phyloP scores from a whole-genome alignment of 257 asterid species.

The Nicotiana benthamiana region DNA sequence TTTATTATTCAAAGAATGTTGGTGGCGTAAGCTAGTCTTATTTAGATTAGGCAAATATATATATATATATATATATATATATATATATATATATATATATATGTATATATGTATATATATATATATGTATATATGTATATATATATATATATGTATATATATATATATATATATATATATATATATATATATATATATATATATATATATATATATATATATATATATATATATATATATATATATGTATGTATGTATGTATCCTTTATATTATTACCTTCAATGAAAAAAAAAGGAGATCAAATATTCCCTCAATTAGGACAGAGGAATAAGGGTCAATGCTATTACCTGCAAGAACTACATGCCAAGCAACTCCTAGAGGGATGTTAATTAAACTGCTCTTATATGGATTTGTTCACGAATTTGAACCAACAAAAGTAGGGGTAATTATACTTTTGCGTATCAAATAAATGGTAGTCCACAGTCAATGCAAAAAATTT shows the following conservation, averaged over 20 bases:
- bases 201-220: too few species aligned
- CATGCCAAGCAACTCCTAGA: not conserved
- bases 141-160: too few species aligned
- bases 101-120: too few species aligned
- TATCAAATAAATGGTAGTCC: not conserved
- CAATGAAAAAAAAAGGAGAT: not conserved
- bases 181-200: too few species aligned
- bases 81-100: too few species aligned
- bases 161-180: too few species aligned
- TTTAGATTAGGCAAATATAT: not conserved
- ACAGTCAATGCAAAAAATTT: not conserved
- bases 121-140: too few species aligned
- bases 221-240: too few species aligned
- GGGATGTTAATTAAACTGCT: not conserved
- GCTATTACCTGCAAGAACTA: not conserved
- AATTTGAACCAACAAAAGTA: not conserved
- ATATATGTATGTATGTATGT: too few species aligned
- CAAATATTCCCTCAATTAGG: not conserved
- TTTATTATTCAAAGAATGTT: not conserved
- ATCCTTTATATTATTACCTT: not conserved
- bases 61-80: too few species aligned
- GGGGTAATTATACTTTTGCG: not conserved
- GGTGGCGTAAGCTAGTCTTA: not conserved
- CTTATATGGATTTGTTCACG: not conserved
- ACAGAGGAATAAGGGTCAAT: not conserved